A percentile compares a stretch with the other conserved stretches of the same genome.
Evolutionary conservation across 1,139 yeast genomes (phyloP).

Genomic region (Yamadazyma triangularis): DNA sequence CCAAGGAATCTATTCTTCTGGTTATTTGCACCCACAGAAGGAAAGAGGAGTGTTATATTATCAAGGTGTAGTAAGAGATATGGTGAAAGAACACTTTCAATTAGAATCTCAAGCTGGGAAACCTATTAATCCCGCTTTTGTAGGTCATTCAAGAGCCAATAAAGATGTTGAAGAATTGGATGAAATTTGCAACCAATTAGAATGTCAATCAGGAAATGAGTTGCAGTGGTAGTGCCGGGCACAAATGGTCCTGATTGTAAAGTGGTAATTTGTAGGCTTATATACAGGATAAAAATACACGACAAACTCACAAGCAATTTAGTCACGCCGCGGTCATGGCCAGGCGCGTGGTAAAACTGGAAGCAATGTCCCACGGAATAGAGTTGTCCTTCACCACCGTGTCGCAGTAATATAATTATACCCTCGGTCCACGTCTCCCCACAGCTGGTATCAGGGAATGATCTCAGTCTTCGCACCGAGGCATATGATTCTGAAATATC

Average conservation of each 20-base stretch:
- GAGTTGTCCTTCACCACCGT: too few species aligned
- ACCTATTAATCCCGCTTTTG: slow-evolving; percentile 49
- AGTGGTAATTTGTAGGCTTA: too few species aligned
- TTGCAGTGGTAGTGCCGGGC: slow-evolving; percentile 3
- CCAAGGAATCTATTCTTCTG: slow-evolving; percentile 55
- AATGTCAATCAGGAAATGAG: slow-evolving; percentile 23
- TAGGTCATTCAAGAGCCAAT: slow-evolving; percentile 33
- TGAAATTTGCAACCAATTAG: slow-evolving; percentile 43
- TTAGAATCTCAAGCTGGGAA: slow-evolving; percentile 41
- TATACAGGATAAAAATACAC: too few species aligned
- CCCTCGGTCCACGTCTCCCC: too few species aligned
- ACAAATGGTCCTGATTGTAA: too few species aligned
- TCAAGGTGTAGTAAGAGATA: slow-evolving; percentile 52
- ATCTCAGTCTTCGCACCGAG: background rate
- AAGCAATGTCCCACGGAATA: too few species aligned
- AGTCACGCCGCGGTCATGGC: too few species aligned
- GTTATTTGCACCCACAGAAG: slow-evolving; percentile 54
- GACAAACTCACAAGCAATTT: too few species aligned
- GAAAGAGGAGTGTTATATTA: slow-evolving; percentile 57
- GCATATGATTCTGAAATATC: background rate
- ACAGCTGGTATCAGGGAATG: too few species aligned
- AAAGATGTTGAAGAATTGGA: slow-evolving; percentile 47
- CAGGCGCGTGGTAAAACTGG: too few species aligned
- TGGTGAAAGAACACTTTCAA: slow-evolving; percentile 52
- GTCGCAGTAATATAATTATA: too few species aligned